phyloP scores from a whole-genome alignment of 2,329 filamentous ascomycete genomes.

The Alternaria ventricosa region DNA sequence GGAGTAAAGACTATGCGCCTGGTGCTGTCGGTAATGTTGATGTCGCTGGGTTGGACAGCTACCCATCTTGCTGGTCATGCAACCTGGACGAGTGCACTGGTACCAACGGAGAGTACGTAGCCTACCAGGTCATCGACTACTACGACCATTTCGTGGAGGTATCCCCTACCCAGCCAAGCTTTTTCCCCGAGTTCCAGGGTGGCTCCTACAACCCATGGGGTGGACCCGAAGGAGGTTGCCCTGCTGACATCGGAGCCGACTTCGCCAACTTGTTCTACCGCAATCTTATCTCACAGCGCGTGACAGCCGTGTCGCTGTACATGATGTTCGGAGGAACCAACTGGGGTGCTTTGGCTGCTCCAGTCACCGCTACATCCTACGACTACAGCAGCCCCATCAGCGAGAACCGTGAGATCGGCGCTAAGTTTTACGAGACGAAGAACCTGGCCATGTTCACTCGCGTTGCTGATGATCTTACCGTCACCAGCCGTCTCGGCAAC shows the following conservation, averaged over 20 bases:
- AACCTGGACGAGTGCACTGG: conserved; percentile 66
- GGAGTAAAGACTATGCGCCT: conserved; percentile 65
- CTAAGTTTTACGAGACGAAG: conserved; percentile 70
- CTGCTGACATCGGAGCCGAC: conserved; percentile 61
- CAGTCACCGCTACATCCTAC: conserved; percentile 66
- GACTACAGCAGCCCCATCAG: conserved; percentile 69
- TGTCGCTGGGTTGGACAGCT: conserved; percentile 60
- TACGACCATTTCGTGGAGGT: conserved; percentile 56
- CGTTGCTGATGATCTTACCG: conserved; percentile 62
- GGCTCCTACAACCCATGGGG: conserved; percentile 68
- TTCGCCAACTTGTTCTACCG: conserved; percentile 71
- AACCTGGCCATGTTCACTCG: conserved; percentile 66
- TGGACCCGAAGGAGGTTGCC: conserved; percentile 63
- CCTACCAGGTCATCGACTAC: conserved; percentile 60
- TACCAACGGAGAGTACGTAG: conserved; percentile 65
- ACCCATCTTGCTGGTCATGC: conserved; percentile 67
- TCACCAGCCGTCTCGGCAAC: conserved; percentile 59
- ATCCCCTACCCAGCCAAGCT: conserved; percentile 56
- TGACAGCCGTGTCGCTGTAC: conserved; percentile 67
- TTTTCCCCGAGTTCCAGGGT: conserved; percentile 67
- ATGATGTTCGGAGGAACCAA: conserved; percentile 71
- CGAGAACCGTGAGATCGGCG: conserved; percentile 63
- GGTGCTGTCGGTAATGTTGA: conserved; percentile 63
- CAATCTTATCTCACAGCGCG: conserved; percentile 65
- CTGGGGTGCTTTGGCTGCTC: conserved; percentile 65